Percentiles rank a stretch among this genome's conserved stretches.
These are phyloP conservation scores for Fusarium tanahbumbuense DNA, from an alignment of 2,329 filamentous ascomycete genomes.

Conservation along the genomic window DNA sequence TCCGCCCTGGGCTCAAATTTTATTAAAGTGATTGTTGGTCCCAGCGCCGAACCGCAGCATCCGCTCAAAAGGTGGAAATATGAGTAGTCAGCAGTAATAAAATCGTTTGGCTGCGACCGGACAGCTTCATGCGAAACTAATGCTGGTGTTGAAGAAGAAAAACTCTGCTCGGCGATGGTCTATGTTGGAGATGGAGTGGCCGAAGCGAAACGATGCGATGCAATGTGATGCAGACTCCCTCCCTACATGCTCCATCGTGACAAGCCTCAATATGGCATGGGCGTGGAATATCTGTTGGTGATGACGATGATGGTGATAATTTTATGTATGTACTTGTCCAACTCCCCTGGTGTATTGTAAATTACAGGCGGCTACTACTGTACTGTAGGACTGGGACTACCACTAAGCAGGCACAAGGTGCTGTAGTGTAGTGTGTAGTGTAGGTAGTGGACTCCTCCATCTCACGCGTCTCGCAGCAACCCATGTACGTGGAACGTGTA, in stretches of 20 bases:
- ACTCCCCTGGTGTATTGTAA: conserved; percentile 5
- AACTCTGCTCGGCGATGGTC: conserved; percentile 25
- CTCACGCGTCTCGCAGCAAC: conserved; percentile 47
- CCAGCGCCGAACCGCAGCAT: conserved; percentile 37
- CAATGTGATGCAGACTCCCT: conserved; percentile 4
- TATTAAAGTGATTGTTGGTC: conserved; percentile 37
- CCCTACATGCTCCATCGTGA: conserved; percentile 39
- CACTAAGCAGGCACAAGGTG: background rate
- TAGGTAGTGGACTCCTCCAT: conserved; percentile 21
- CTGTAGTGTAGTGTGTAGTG: background rate
- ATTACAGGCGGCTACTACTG: background rate
- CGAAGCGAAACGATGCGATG: conserved; percentile 4
- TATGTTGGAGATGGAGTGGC: conserved; percentile 35
- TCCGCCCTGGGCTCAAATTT: conserved; percentile 31
- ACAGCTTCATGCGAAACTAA: conserved; percentile 39
- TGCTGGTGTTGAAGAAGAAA: conserved; percentile 17
- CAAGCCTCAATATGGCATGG: conserved; percentile 31
- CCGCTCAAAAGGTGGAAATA: conserved; percentile 20
- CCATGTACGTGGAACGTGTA: conserved; percentile 47
- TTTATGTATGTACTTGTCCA: conserved; percentile 4
- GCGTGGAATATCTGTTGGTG: conserved; percentile 5
- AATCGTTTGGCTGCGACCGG: conserved; percentile 27
- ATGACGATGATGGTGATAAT: conserved; percentile 11
- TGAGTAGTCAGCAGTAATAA: conserved; percentile 13
- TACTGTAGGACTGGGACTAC: background rate